Base-by-base conservation (phyloP, 2,329 filamentous ascomycete species). In the Blastomyces silverae region DNA sequence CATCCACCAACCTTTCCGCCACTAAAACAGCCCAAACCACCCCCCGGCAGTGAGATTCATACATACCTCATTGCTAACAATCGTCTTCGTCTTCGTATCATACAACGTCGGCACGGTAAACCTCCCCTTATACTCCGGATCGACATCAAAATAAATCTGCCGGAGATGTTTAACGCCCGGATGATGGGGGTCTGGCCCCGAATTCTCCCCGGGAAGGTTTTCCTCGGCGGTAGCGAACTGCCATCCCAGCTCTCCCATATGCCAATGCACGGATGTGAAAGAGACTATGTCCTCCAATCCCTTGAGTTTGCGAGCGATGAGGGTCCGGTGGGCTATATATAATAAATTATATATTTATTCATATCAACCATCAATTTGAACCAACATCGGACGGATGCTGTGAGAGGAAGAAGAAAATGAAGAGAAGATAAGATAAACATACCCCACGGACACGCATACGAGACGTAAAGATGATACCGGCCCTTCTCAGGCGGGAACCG, bases 401-500 rank as follows among this genome's bases (percentile, higher is more conserved):
- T n/a, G n/a, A n/a, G 31, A 34, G 31, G 31, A 34, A 34, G 31
- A 4, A 34, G 4, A 34, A 34, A 34, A 34, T 34, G 31, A 34
- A 34, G 31, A 34, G 31, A 34, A 6, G 31, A 34, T 34, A 34
- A 72, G 77, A 65, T 72, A 83, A 34, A 72, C 78, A 65, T 72
- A 83, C 82, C 88, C 92, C 92, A 97, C 3, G 92, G 92, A 77
- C 92, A 97, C 7, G 92, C 92, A 78, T 96, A 96, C 72, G 89
- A 93, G 70, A 96, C 89, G 75, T 93, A 99, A 71, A 99, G 86
- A 79, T 99, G 94, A 76, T 99, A 99, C 64, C 94, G 85, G 63
- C 85, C 91, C 79, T 90, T 91, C 79, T 97, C 93, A 0, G 91
- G 85, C 5, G 91, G 89, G 71, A 92, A 97, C 75, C 87, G 79